phyloP scores from a whole-genome alignment of 768 basidiomycete species.

The Podaxis sp. region DNA sequence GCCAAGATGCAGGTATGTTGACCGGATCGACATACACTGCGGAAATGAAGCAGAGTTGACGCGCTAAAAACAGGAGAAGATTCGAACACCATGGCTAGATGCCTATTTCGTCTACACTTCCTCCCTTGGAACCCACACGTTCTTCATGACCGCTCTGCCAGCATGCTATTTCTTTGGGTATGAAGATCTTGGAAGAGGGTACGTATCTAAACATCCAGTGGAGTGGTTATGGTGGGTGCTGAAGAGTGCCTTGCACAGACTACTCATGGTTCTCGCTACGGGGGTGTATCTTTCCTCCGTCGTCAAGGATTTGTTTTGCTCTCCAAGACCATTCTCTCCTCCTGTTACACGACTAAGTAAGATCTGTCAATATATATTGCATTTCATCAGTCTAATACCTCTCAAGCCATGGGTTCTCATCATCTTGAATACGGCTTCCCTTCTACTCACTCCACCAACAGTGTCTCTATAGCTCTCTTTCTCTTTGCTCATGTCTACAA shows the following conservation, averaged over 20 bases:
- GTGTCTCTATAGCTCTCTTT: conserved; percentile 84
- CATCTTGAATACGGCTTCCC: conserved; percentile 95
- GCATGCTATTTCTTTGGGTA: conserved; percentile 87
- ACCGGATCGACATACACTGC: background rate
- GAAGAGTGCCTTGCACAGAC: conserved; percentile 29
- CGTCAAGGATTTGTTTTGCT: conserved; percentile 85
- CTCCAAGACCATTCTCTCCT: conserved; percentile 86
- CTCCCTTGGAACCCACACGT: conserved; percentile 79
- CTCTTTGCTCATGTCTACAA: conserved; percentile 55
- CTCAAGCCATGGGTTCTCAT: conserved; percentile 66
- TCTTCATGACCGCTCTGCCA: conserved; percentile 90
- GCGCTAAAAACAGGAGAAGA: conserved; percentile 31
- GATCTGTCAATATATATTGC: conserved; percentile 19
- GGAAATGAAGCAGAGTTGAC: conserved; percentile 1
- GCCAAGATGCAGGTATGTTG: conserved; percentile 61
- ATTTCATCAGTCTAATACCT: background rate
- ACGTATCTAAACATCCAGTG: conserved; percentile 22
- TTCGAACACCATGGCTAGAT: conserved; percentile 69
- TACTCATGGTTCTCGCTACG: conserved; percentile 64
- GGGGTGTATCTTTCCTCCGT: conserved; percentile 89
- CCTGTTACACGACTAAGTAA: conserved; percentile 87
- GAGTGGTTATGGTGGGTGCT: background rate
- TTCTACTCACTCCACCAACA: conserved; percentile 92
- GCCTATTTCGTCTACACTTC: conserved; percentile 82
- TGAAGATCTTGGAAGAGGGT: conserved; percentile 69